Percentiles rank a stretch among this genome's conserved stretches.
These are phyloP conservation scores for Lactarius hengduanensis DNA, from an alignment of 768 basidiomycete species.

Conservation along the genomic window DNA sequence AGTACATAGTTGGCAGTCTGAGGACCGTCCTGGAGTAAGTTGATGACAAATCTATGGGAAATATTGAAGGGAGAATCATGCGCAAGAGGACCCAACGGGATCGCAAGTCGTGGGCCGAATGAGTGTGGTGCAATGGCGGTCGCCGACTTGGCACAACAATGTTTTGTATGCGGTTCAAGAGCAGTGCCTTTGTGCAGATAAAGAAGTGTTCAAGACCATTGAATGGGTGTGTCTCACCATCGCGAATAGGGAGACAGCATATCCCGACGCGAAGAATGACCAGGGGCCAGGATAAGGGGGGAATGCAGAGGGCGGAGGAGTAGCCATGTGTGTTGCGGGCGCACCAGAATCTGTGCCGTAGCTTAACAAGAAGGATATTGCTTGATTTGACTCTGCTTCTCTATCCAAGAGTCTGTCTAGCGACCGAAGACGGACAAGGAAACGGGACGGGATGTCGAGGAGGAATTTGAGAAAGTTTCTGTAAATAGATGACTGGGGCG, in stretches of 20 bases:
- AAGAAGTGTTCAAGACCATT: neutral
- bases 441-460: constrained; percentile 7
- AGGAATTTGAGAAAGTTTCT: constrained; percentile 13
- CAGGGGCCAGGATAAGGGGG: constrained; percentile 55
- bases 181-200: constrained; percentile 48
- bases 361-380: constrained; percentile 1
- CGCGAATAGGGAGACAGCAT: constrained; percentile 62
- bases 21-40: constrained; percentile 57
- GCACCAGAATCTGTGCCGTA: constrained; percentile 16
- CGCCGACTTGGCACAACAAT: constrained; percentile 66
- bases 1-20: constrained; percentile 63
- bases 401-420: constrained; percentile 17
- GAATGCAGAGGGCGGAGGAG: constrained; percentile 23
- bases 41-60: constrained; percentile 64
- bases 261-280: constrained; percentile 73
- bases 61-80: constrained; percentile 41
- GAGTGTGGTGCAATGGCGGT: constrained; percentile 33
- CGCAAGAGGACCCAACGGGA: constrained; percentile 30
- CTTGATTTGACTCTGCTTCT: constrained; percentile 10
- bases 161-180: constrained; percentile 76
- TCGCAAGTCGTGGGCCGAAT: constrained; percentile 27
- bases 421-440: constrained; percentile 13
- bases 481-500: neutral
- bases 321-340: constrained; percentile 12
- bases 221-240: constrained; percentile 46